These are phyloP conservation scores for Geoglossum cookeanum DNA, from an alignment of 2,329 filamentous ascomycete genomes.

Conservation along the genomic window DNA sequence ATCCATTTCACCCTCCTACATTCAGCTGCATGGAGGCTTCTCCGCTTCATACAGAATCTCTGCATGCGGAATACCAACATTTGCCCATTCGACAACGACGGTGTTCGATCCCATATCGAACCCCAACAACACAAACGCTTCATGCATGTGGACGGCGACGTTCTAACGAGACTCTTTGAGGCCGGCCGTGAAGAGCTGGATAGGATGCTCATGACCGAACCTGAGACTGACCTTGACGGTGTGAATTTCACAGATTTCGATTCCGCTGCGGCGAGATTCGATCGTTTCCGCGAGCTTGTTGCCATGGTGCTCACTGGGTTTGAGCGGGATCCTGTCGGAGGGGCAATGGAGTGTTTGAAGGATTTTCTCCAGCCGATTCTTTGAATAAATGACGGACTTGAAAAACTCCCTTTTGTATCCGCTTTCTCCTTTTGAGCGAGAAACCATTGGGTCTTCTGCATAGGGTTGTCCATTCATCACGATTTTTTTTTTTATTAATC, in stretches of 20 bases:
- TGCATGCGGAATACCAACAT: constrained; percentile 25
- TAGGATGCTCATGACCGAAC: neutral
- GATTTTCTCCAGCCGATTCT: neutral
- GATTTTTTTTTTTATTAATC: neutral
- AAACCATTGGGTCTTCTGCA: neutral
- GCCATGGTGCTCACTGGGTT: neutral
- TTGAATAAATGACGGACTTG: neutral
- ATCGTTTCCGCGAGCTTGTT: neutral
- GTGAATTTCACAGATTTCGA: neutral
- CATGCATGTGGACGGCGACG: constrained; percentile 6
- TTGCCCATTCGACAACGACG: neutral
- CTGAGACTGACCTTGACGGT: neutral
- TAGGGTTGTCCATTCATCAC: neutral
- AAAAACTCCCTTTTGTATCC: neutral
- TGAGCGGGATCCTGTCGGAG: neutral
- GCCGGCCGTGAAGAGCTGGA: neutral
- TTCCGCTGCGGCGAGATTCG: neutral
- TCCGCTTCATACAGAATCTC: constrained; percentile 56
- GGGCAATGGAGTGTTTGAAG: constrained; percentile 1
- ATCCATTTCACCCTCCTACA: constrained; percentile 50
- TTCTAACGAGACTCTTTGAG: constrained; percentile 3
- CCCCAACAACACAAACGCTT: neutral
- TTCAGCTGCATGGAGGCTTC: constrained; percentile 41
- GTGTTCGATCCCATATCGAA: neutral
- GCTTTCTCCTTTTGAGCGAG: neutral